A percentile compares a stretch with the other conserved stretches of the same genome.
phyloP scores from a whole-genome alignment of 208 protist species.

The Lotmaria passim region DNA sequence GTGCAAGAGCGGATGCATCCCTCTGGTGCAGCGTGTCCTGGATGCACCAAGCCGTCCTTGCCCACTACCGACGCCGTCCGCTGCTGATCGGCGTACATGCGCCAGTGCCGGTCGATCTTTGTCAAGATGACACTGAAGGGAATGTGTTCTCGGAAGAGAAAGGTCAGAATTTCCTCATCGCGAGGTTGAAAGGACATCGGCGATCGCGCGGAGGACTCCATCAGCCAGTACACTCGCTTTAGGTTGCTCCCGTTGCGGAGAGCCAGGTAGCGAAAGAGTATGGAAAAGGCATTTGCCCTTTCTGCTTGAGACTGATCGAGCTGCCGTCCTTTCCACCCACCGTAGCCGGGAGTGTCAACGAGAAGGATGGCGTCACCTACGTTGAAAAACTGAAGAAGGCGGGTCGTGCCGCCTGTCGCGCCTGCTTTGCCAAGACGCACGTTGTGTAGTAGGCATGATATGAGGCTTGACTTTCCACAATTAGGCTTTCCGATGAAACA shows the following conservation, averaged over 20 bases:
- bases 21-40: conserved; percentile 6
- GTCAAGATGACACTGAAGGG: conserved; percentile 83
- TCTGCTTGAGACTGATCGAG: conserved; percentile 42
- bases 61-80: conserved; percentile 28
- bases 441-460: conserved; percentile 85
- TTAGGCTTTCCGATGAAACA: conserved; percentile 92
- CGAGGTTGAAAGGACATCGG: conserved; percentile 64
- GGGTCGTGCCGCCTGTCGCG: conserved; percentile 63
- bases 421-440: conserved; percentile 59
- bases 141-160: conserved; percentile 75
- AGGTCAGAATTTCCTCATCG: conserved; percentile 80
- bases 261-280: conserved; percentile 87
- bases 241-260: conserved; percentile 77
- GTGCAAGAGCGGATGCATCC: not conserved
- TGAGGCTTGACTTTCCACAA: conserved; percentile 86
- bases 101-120: conserved; percentile 84
- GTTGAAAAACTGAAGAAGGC: conserved; percentile 90
- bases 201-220: conserved; percentile 57
- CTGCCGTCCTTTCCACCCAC: conserved; percentile 70
- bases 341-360: conserved; percentile 90
- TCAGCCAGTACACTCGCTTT: conserved; percentile 86
- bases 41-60: conserved; percentile 37
- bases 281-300: conserved; percentile 76
- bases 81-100: conserved; percentile 38
- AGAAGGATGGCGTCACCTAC: conserved; percentile 87